phyloP scores from a whole-genome alignment of 2,329 filamentous ascomycete species.

The Whalleya microplaca region DNA sequence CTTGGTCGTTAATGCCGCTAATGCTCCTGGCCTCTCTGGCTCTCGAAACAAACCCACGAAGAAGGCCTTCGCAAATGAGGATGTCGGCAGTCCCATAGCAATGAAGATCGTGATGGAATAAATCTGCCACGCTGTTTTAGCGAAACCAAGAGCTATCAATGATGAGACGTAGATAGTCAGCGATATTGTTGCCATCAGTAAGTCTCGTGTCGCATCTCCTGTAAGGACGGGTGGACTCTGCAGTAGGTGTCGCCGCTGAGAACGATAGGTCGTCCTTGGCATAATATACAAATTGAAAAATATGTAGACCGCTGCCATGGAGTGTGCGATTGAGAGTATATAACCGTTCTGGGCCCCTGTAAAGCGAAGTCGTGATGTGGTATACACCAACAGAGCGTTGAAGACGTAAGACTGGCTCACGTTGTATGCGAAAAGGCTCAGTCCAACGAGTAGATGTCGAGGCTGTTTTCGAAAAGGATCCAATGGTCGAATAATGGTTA shows the following conservation, averaged over 20 bases:
- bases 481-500: not conserved
- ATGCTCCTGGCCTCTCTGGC: slow-evolving; percentile 1
- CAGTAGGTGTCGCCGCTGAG: not conserved
- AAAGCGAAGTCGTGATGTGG: slow-evolving; percentile 1
- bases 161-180: not conserved
- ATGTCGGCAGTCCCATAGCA: slow-evolving; percentile 3
- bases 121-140: not conserved
- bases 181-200: not conserved
- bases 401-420: slow-evolving; percentile 5
- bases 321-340: slow-evolving; percentile 1
- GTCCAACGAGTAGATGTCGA: not conserved
- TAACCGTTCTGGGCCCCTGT: slow-evolving; percentile 5
- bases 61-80: slow-evolving; percentile 8
- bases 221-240: not conserved
- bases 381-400: not conserved
- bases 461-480: not conserved
- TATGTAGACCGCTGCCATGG: slow-evolving; percentile 1
- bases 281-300: not conserved
- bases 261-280: not conserved
- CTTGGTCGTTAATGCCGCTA: slow-evolving; percentile 11
- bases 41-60: not conserved
- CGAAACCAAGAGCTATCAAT: not conserved
- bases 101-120: slow-evolving; percentile 2
- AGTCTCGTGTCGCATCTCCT: not conserved
- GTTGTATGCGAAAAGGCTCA: slow-evolving; percentile 1